Evolutionary conservation across 768 basidiomycete genomes (phyloP), one percentile per base, ranked within the genome.

Genomic region (Phylloporus sp.): DNA sequence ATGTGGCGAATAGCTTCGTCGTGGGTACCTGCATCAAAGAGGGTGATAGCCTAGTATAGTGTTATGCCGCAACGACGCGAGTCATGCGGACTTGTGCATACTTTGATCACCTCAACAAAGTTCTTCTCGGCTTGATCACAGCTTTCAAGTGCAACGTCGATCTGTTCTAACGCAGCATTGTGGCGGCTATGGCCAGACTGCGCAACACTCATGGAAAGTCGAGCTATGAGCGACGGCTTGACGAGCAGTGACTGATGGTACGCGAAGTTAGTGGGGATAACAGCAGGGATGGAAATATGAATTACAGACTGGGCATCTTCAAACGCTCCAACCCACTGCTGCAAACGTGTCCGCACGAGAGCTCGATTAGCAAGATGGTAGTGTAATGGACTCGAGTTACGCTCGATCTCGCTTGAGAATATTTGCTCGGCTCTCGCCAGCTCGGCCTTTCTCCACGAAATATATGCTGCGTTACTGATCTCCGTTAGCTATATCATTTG

Each of bases 381-480:
- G n/a, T 45, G 46, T 22, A 20, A 36, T 27, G 8, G 20, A 8
- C 6, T 36, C 16, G 32, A 40, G 9, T 15, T 10, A n/a, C 24
- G 22, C n/a, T 27, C 36, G 2, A 63, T 53, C 27, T 62, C 61
- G 24, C n/a, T 15, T 2, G 61, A 63, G 18, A 62, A 12, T 24
- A 53, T 40, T 9, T 46, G 24, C 13, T 63, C 61, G 9, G 58
- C 49, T 24, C n/a, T 46, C 22, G 12, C 10, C 5, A 63, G 31
- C 1, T 53, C 49, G 1, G 12, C 46, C 2, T 31, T 39, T 23
- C n/a, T 57, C 61, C 55, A 62, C 0, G 40, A 35, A 13, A 49
- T 9, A 38, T 57, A 60, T 3, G 50, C 49, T 1, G 23, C 16
- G 29, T 46, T 60, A 12, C 47, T 47, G 15, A 63, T 20, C 16